Conservation (phyloP, 148 eudicot genomes). For the Persicaria maculosa region DNA sequence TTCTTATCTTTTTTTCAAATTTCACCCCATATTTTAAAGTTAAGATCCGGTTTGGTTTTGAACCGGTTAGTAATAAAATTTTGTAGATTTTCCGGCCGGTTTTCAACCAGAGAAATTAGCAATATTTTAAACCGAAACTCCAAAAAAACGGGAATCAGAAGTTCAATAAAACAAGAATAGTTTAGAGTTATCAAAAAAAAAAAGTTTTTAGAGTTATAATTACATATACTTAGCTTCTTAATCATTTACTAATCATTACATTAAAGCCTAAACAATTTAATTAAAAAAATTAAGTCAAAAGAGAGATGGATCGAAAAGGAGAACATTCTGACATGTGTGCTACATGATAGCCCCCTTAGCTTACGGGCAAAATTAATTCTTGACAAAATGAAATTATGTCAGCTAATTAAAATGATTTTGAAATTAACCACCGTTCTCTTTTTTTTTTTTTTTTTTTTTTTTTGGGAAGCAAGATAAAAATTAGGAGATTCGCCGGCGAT, state of each 20-base stretch:
- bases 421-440: too few relatives aligned
- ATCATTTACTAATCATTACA: not conserved
- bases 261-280: not conserved
- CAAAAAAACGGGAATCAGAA: not conserved
- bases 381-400: not conserved
- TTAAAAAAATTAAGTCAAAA: not conserved
- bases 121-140: not conserved
- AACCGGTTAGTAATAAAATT: too few relatives aligned
- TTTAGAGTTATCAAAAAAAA: not conserved
- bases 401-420: not conserved
- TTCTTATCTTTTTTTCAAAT: too few relatives aligned
- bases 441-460: too few relatives aligned
- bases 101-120: not conserved
- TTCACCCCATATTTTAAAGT: not conserved
- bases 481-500: too few relatives aligned
- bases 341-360: conserved; percentile 8
- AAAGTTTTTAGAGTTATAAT: too few relatives aligned
- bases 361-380: not conserved
- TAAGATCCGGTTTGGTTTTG: too few relatives aligned
- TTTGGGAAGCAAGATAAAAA: too few relatives aligned
- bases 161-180: not conserved
- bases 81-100: not conserved
- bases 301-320: conserved; percentile 5
- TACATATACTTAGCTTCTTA: not conserved
- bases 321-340: conserved; percentile 12